These are phyloP conservation scores for Aspergillus bridgeri DNA, from an alignment of 495 filamentous ascomycete genomes.

Conservation along the genomic window DNA sequence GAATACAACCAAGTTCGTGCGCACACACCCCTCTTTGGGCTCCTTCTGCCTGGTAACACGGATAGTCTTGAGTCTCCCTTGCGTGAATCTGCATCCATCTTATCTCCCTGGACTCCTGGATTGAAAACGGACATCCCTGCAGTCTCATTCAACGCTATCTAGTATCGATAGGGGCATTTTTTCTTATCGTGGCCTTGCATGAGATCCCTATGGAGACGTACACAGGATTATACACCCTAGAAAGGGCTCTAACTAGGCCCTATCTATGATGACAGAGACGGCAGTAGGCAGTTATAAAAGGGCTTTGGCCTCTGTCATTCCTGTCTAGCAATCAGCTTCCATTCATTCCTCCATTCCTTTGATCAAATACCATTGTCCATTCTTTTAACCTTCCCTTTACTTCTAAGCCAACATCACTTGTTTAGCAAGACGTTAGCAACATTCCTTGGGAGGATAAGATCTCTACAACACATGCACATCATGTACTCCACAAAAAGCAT, in stretches of 20 bases:
- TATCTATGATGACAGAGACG: neutral
- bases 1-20: conserved; percentile 3
- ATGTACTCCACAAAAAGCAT: conserved; percentile 35
- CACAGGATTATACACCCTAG: conserved; percentile 4
- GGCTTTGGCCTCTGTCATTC: neutral
- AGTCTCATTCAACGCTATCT: neutral
- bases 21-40: neutral
- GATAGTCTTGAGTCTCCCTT: conserved; percentile 13
- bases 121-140: neutral
- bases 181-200: conserved; percentile 11
- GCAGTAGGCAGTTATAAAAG: conserved; percentile 8
- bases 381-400: conserved; percentile 3
- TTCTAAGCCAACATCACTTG: conserved; percentile 13
- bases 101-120: conserved; percentile 2
- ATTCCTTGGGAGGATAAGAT: neutral
- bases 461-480: conserved; percentile 1
- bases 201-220: conserved; percentile 1
- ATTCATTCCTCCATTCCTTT: conserved; percentile 3
- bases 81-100: conserved; percentile 10
- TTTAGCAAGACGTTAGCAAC: conserved; percentile 19
- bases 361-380: conserved; percentile 1
- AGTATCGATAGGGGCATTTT: conserved; percentile 9
- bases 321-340: neutral
- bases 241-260: conserved; percentile 11
- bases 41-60: conserved; percentile 1